Evolutionary conservation across 371 early-diverging fungal species (phyloP), one percentile per base, ranked within the genome.

Genomic region (Choanephora cucurbitarum): DNA sequence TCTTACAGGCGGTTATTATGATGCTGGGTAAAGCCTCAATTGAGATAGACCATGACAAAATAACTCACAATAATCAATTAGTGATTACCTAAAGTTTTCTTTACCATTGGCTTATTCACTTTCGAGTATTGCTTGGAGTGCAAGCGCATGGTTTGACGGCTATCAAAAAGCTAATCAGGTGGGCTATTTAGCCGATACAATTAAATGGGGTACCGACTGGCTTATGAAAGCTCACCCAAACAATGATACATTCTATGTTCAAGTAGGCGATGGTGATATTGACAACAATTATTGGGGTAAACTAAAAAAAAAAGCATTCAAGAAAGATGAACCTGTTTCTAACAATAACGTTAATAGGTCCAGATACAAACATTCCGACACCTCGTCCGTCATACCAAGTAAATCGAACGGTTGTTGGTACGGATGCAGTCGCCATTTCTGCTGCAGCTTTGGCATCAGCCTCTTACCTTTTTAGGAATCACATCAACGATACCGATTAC

Each of bases 191-290:
- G 49, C 62, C 17, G 73, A 75, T 32, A 84, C 75, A 73, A 41
- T 87, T 10, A 75, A 75, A 52, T 87, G 85, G 86, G 87, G 87
- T 18, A 79, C 75, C 32, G 86, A 87, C 46, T 85, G 85, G 84
- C 21, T 55, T 58, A 73, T 61, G 62, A 77, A 68, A 49, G 69
- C 69, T 1, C 69, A 69, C 37, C 65, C 69, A 1, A 19, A 60
- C 21, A 18, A 39, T 15, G 34, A 69, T 41, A 58, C 64, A 15
- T 64, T 67, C 21, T 67, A 74, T 57, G 66, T 72, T 34, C 69
- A 72, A 54, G 73, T 67, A 55, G 77, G 74, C 10, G 58, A 69
- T 40, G 70, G 72, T n/a, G 31, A 50, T 42, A 42, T 67, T n/a
- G 71, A 71, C 40, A 71, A 71, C 48, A 71, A 71, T 33, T 71